phyloP scores from a whole-genome alignment of 208 protist species.

The Acanthamoeba polyphaga region DNA sequence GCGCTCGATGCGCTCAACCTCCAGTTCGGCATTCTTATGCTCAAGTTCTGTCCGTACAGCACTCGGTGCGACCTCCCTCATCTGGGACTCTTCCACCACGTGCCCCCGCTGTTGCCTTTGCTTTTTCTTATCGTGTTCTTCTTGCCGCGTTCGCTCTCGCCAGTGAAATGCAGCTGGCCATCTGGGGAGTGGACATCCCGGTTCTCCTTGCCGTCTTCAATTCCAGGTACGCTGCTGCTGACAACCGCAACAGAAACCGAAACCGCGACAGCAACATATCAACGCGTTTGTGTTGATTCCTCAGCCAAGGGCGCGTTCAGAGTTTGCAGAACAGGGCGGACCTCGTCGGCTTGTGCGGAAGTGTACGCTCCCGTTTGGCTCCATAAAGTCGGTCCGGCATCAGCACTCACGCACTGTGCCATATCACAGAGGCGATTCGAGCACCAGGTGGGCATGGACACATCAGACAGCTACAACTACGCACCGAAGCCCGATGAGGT shows the following conservation, averaged over 20 bases:
- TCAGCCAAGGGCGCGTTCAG: no score
- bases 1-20: not conserved
- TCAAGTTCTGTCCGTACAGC: conserved; percentile 41
- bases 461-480: not conserved
- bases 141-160: not conserved
- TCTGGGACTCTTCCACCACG: not conserved
- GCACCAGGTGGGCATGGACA: not conserved
- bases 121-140: not conserved
- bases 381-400: no score
- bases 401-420: no score
- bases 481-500: not conserved
- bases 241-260: no score
- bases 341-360: not conserved
- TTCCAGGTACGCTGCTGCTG: not conserved
- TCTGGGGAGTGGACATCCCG: conserved; percentile 46
- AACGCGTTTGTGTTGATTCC: no score
- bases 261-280: not conserved
- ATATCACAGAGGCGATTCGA: not conserved
- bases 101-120: not conserved
- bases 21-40: not conserved
- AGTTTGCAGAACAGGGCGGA: no score
- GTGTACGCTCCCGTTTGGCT: no score
- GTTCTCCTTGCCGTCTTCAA: conserved; percentile 19
- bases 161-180: conserved; percentile 13
- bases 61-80: not conserved